Conservation (phyloP, 306 rosid species). For the Rosa rugosa region DNA sequence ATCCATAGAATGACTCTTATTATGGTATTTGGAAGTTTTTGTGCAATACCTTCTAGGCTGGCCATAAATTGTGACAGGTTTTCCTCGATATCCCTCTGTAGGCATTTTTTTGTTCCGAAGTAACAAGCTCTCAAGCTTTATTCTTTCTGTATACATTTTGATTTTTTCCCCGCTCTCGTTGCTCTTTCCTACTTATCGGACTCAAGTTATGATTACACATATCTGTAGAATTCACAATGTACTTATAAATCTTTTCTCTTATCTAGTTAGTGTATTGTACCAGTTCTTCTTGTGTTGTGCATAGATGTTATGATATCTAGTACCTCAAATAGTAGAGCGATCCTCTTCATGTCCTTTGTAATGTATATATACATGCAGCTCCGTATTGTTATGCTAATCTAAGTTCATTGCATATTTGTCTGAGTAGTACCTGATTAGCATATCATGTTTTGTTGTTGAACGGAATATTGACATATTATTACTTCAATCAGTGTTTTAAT, state of each 20-base stretch:
- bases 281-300: background rate
- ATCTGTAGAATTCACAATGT: background rate
- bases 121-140: conserved; percentile 35
- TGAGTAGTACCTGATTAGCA: background rate
- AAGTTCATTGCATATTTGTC: no score
- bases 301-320: background rate
- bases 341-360: background rate
- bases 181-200: background rate
- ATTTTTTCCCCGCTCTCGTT: background rate
- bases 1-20: conserved; percentile 47
- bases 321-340: background rate
- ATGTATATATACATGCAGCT: no score
- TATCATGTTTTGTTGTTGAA: background rate
- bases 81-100: conserved; percentile 36
- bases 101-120: conserved; percentile 33
- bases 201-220: background rate
- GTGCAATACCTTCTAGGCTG: conserved; percentile 28
- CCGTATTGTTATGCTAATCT: no score
- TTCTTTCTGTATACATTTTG: conserved; percentile 56
- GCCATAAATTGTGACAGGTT: conserved; percentile 37
- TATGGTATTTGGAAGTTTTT: conserved; percentile 28
- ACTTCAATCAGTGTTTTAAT: background rate
- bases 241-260: conserved; percentile 4
- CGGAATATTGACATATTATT: background rate
- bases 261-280: background rate